Evolutionary conservation across 495 filamentous ascomycete genomes (phyloP).

Genomic region (Trichoderma asperelloides): DNA sequence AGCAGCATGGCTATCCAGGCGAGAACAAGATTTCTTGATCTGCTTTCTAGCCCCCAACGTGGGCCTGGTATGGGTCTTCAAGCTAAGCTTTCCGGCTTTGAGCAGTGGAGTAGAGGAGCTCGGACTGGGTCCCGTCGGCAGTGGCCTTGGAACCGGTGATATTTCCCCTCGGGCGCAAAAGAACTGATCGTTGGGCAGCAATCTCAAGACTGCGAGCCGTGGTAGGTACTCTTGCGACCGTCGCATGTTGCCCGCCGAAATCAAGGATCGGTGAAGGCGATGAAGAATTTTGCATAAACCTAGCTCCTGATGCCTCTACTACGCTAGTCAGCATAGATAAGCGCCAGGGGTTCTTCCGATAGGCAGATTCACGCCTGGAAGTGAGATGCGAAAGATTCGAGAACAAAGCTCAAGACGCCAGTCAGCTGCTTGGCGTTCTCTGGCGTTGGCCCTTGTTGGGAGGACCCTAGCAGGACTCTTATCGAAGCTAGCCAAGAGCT

Average conservation of each 20-base stretch:
- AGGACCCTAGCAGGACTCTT: neutral
- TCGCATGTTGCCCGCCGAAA: neutral
- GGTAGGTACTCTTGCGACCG: neutral
- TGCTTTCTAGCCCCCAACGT: neutral
- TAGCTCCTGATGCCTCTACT: neutral
- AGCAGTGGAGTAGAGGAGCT: neutral
- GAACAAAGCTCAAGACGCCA: neutral
- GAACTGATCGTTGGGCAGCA: neutral
- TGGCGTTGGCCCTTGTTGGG: neutral
- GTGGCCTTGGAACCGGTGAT: too few species aligned
- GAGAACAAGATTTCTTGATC: neutral
- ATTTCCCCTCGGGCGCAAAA: neutral
- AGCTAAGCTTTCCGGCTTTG: conserved; percentile 4
- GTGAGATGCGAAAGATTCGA: neutral
- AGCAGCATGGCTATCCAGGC: neutral
- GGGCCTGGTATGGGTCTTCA: neutral
- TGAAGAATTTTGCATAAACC: neutral
- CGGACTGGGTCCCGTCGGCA: neutral
- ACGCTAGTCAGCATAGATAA: neutral
- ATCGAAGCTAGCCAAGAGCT: neutral
- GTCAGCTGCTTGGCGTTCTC: neutral
- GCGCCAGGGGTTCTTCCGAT: neutral
- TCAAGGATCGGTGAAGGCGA: neutral
- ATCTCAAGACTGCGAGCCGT: neutral
- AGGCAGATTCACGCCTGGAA: neutral